Conservation (phyloP, 345 rosid genomes). For the Xanthoceras sorbifolium region DNA sequence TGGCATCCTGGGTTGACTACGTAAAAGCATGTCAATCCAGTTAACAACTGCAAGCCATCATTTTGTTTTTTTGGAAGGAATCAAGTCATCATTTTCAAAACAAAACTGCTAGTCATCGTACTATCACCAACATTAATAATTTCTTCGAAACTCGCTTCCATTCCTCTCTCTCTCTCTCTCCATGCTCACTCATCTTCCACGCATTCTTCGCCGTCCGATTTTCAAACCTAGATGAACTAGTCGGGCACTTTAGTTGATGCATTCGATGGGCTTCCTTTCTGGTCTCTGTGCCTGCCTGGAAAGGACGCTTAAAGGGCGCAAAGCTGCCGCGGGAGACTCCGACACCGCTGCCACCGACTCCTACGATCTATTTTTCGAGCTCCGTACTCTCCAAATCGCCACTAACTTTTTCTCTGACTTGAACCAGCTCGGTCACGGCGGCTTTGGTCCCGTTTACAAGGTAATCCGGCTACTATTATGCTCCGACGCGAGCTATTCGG, state of each 20-base stretch:
- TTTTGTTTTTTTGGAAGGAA: no score
- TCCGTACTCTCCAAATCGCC: slow-evolving; percentile 63
- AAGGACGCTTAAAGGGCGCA: slow-evolving; percentile 16
- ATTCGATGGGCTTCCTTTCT: slow-evolving; percentile 34
- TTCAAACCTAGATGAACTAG: background rate
- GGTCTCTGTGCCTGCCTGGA: slow-evolving; percentile 31
- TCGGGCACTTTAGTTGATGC: background rate
- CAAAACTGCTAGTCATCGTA: no score
- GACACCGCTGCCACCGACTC: slow-evolving; percentile 29
- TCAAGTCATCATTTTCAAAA: no score
- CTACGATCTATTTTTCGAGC: slow-evolving; percentile 58
- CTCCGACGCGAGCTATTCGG: background rate
- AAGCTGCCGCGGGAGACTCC: slow-evolving; percentile 18
- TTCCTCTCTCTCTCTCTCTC: background rate
- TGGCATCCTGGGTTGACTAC: no score
- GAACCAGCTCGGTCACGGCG: slow-evolving; percentile 84
- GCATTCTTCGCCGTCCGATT: slow-evolving; percentile 5
- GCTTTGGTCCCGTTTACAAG: slow-evolving; percentile 92
- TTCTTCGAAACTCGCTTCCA: background rate
- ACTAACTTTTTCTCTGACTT: slow-evolving; percentile 76
- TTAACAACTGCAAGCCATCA: no score
- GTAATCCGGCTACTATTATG: slow-evolving; percentile 20
- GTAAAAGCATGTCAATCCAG: no score
- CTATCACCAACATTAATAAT: no score
- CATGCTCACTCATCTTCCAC: background rate